Conservation (phyloP, 768 basidiomycete species). For the Dictyophora rubrovolvata region DNA sequence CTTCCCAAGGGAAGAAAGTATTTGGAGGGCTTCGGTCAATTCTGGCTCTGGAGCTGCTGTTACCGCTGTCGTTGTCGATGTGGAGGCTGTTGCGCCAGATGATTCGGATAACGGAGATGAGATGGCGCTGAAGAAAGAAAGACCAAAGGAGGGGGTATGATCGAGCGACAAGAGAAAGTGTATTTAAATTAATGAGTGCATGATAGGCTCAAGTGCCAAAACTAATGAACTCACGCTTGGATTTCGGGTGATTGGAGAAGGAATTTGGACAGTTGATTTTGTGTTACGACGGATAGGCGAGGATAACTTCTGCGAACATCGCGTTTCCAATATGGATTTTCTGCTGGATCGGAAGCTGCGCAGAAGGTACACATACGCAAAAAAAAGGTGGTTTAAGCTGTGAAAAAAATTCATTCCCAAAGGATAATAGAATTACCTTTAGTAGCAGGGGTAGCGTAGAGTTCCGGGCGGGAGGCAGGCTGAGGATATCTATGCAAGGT, state of each 20-base stretch:
- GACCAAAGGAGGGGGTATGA: background rate
- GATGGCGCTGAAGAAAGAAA: constrained; percentile 30
- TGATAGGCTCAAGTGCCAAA: constrained; percentile 12
- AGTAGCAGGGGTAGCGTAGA: constrained; percentile 79
- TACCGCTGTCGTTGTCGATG: constrained; percentile 27
- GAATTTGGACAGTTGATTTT: constrained; percentile 68
- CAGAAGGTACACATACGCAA: too few relatives aligned
- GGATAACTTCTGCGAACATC: constrained; percentile 89
- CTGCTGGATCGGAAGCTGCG: constrained; percentile 72
- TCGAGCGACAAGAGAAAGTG: background rate
- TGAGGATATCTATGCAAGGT: constrained; percentile 69
- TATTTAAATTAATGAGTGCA: constrained; percentile 12
- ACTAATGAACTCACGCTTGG: constrained; percentile 42
- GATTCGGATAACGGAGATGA: constrained; percentile 36
- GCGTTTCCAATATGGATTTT: constrained; percentile 94
- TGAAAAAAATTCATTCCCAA: background rate
- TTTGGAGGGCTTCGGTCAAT: constrained; percentile 62
- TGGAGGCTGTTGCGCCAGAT: constrained; percentile 19
- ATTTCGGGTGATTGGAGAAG: constrained; percentile 67
- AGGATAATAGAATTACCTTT: constrained; percentile 45
- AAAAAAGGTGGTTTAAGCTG: background rate
- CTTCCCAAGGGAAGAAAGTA: constrained; percentile 46
- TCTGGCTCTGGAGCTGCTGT: constrained; percentile 40
- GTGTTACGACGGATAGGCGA: constrained; percentile 82
- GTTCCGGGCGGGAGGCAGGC: constrained; percentile 81